Base-by-base conservation (phyloP, 164 flowering plant species). In the Vitis labrusca region DNA sequence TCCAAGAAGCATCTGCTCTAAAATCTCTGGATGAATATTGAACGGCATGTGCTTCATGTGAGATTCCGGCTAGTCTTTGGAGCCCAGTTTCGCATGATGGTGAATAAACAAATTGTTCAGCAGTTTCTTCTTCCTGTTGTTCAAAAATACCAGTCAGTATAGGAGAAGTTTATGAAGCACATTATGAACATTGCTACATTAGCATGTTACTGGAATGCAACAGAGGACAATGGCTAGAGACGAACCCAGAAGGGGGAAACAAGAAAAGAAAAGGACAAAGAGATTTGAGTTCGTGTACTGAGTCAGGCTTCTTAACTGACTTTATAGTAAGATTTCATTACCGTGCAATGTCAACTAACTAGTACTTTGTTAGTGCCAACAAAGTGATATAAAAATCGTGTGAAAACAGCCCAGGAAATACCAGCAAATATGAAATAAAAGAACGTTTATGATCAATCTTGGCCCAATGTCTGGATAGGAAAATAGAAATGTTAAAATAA, bases 91-190 rank as follows among this genome's bases (percentile, higher is more conserved):
- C 73, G 16, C 75, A 83, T 7, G 81, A 50, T 19, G 83, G 73
- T 10, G 77, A 64, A 68, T 53, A 71, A 4, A 50, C 61, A 58
- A 82, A 77, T 10, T 73, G 80, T 62, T 73, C 80, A 56, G 73
- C 80, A 59, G 69, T 63, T 64, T 76, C 84, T 49, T 80, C 85
- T 59, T 77, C 91, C 85, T 83, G 79, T 71, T 71, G 61, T 8
- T 37, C 44, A 6, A 3, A 37, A 37, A 37, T 6, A 37, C 44
- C 44, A 37, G 44, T 37, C 44, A 37, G 7, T 37, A 37, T 37
- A 6, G 44, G 44, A 37, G 6, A 37, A 37, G 5, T 37, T 37
- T 37, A 37, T 37, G 44, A 37, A 3, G 44, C 44, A 37, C 44
- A 37, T 37, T 3, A 37, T 37, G 44, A 32, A 37, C 44, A 37